Evolutionary conservation across 192 early-diverging fungal genomes (phyloP).

Genomic region (Backusella tarrabulga): DNA sequence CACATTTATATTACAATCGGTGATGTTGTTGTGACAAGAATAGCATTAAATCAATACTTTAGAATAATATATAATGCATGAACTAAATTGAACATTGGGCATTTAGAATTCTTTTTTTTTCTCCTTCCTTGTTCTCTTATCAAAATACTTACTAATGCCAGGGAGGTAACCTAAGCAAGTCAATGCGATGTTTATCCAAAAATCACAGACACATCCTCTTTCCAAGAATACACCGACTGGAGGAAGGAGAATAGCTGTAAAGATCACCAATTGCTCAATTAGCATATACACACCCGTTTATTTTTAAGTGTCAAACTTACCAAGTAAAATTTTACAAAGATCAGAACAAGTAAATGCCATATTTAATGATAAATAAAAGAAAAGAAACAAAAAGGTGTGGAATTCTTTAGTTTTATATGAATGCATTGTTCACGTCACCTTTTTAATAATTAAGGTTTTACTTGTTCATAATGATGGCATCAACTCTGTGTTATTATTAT

Average conservation of each 20-base stretch:
- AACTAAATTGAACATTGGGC: not conserved
- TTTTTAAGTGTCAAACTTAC: not conserved
- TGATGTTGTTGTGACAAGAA: not conserved
- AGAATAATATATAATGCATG: slow-evolving; percentile 22
- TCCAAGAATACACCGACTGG: slow-evolving; percentile 66
- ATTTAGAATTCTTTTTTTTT: not conserved
- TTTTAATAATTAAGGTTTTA: not conserved
- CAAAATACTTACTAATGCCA: slow-evolving; percentile 40
- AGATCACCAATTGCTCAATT: not conserved
- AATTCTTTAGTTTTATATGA: not conserved
- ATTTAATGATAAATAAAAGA: not conserved
- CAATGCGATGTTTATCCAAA: slow-evolving; percentile 60
- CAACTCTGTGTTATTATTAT: not conserved
- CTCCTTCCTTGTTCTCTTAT: not conserved
- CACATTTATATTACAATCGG: not conserved
- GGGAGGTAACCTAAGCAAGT: slow-evolving; percentile 63
- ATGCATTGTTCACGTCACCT: not conserved
- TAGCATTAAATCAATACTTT: slow-evolving; percentile 3
- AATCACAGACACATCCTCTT: slow-evolving; percentile 47
- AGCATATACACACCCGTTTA: not conserved
- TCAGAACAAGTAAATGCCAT: slow-evolving; percentile 26
- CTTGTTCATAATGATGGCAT: not conserved
- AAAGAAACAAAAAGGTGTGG: not conserved
- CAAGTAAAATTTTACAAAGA: slow-evolving; percentile 14
- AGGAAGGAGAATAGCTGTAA: slow-evolving; percentile 40